A percentile compares a stretch with the other conserved stretches of the same genome.
phyloP scores from a whole-genome alignment of 495 filamentous ascomycete species.

The Hypoxylon lienhwacheense region DNA sequence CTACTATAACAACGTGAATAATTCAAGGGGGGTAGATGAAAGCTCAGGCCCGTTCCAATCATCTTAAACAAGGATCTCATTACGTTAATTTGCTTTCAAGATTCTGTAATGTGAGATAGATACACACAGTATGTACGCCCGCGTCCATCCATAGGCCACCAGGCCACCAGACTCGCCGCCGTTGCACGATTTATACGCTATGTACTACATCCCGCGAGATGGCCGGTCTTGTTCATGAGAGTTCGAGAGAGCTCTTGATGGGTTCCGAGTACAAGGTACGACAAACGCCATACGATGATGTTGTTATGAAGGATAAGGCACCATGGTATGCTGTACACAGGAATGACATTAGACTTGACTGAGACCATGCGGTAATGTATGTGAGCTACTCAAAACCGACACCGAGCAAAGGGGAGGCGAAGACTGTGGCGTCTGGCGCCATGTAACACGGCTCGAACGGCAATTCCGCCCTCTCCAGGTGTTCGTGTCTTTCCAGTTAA shows the following conservation, averaged over 20 bases:
- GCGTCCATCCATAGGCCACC: background rate
- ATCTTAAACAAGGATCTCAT: too few species aligned
- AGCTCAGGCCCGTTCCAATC: too few species aligned
- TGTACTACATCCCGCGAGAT: constrained; percentile 34
- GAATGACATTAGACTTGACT: too few species aligned
- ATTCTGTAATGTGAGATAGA: background rate
- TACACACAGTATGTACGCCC: background rate
- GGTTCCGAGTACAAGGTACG: too few species aligned
- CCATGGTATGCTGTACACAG: too few species aligned
- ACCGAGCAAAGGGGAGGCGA: constrained; percentile 9
- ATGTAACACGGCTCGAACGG: background rate
- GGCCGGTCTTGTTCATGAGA: constrained; percentile 4
- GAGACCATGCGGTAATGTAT: too few species aligned
- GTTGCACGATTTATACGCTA: constrained; percentile 9
- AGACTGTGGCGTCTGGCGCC: background rate
- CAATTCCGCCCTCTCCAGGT: constrained; percentile 16
- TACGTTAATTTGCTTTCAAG: too few species aligned
- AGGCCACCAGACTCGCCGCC: constrained; percentile 21
- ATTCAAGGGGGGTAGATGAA: too few species aligned
- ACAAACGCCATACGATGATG: constrained; percentile 1
- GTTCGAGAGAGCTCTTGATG: too few species aligned
- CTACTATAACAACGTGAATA: too few species aligned
- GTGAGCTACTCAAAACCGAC: constrained; percentile 16
- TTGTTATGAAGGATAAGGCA: too few species aligned
- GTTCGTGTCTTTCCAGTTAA: background rate